These are phyloP conservation scores for Pochonia chlamydosporia DNA, from an alignment of 2,329 filamentous ascomycete genomes.

Conservation along the genomic window DNA sequence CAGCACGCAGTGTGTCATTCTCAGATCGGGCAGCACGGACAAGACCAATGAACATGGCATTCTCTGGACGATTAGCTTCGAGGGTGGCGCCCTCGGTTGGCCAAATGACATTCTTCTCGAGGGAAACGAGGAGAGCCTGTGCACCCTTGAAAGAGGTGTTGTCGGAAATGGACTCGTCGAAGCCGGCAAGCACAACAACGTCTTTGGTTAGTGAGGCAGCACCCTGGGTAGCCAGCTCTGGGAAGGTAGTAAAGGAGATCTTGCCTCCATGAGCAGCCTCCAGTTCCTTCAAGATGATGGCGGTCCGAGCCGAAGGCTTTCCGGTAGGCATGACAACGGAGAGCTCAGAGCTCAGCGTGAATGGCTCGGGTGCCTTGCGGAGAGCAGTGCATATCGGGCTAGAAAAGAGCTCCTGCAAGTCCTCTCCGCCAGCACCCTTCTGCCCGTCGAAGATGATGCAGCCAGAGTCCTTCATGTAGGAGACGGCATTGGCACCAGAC, in stretches of 20 bases:
- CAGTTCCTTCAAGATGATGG: constrained; percentile 11
- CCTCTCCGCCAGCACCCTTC: too few species aligned
- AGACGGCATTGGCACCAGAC: too few species aligned
- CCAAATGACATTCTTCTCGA: constrained; percentile 16
- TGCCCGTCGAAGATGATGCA: too few species aligned
- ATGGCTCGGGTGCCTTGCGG: constrained; percentile 6
- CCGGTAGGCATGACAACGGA: constrained; percentile 13
- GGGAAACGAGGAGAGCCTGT: constrained; percentile 12
- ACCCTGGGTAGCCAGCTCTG: constrained; percentile 8
- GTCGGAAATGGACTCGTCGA: constrained; percentile 14
- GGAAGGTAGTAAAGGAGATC: constrained; percentile 11
- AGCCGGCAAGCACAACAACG: constrained; percentile 15
- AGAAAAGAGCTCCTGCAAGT: constrained; percentile 11
- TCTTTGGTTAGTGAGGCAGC: constrained; percentile 8
- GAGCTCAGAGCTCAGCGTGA: constrained; percentile 6
- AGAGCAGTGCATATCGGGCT: constrained; percentile 8
- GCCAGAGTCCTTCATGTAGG: too few species aligned
- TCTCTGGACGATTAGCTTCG: constrained; percentile 11
- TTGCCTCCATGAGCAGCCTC: constrained; percentile 7
- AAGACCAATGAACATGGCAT: constrained; percentile 13
- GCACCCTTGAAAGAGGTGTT: constrained; percentile 14
- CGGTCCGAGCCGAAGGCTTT: constrained; percentile 10
- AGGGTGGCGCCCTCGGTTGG: constrained; percentile 10
- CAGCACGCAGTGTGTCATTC: constrained; percentile 12
- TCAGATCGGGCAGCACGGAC: constrained; percentile 12